Percentiles rank a stretch among this genome's conserved stretches.
Conservation (phyloP, 257 asterid species). For the Nicotiana tomentosiformis region DNA sequence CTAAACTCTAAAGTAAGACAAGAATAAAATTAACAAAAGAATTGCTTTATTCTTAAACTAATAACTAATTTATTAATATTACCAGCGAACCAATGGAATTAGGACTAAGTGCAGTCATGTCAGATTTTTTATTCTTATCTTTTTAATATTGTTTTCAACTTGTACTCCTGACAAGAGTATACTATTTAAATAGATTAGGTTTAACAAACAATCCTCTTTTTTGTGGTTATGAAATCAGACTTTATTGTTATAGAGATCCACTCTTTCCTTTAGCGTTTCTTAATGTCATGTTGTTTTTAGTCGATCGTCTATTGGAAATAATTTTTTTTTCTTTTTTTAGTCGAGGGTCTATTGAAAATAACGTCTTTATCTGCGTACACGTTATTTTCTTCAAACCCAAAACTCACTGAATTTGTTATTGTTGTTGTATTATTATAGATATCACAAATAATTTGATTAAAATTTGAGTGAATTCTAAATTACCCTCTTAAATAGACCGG, state of each 20-base stretch:
- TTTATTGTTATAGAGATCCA: neutral
- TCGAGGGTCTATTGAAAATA: no score
- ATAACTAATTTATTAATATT: constrained; percentile 3
- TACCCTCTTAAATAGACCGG: neutral
- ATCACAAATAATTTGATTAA: neutral
- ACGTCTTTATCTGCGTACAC: no score
- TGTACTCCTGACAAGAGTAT: neutral
- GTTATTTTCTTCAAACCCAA: no score
- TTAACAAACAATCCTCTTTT: neutral
- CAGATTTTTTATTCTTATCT: constrained; percentile 10
- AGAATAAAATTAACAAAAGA: neutral
- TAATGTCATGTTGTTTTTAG: no score
- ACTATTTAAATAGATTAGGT: neutral
- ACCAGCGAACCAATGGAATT: constrained; percentile 30
- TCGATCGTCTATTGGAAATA: no score
- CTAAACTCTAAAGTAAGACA: neutral
- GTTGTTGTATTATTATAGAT: neutral
- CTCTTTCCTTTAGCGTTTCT: no score
- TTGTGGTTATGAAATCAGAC: neutral
- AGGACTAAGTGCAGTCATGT: constrained; percentile 39
- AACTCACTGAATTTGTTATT: no score
- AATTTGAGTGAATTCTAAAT: neutral
- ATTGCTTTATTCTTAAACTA: neutral
- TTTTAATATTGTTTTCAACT: neutral
- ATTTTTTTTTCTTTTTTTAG: no score